Conservation (phyloP, 768 basidiomycete species). For the Amanita rimosa region DNA sequence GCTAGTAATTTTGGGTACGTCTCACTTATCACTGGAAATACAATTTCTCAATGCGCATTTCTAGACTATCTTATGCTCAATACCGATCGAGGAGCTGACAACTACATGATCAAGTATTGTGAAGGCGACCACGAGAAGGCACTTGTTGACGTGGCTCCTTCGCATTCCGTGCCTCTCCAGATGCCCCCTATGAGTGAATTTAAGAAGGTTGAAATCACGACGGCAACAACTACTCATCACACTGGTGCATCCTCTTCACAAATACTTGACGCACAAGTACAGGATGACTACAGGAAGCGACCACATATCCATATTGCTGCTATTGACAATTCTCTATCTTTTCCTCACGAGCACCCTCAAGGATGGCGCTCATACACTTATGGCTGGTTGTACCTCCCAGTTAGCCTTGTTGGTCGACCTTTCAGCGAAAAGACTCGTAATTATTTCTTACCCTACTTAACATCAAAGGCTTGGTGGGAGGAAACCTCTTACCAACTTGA, state of each 20-base stretch:
- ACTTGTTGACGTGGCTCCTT: slow-evolving; percentile 70
- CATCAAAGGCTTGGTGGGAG: slow-evolving; percentile 85
- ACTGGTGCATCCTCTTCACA: slow-evolving; percentile 25
- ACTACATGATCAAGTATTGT: slow-evolving; percentile 90
- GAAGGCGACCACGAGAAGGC: slow-evolving; percentile 71
- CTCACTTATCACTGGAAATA: neutral
- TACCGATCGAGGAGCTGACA: slow-evolving; percentile 81
- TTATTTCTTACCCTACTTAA: slow-evolving; percentile 73
- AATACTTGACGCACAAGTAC: slow-evolving; percentile 22
- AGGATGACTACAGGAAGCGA: slow-evolving; percentile 36
- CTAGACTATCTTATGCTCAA: slow-evolving; percentile 88
- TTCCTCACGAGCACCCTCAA: slow-evolving; percentile 83
- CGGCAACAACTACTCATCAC: slow-evolving; percentile 20
- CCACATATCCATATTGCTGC: slow-evolving; percentile 89
- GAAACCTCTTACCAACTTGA: slow-evolving; percentile 72
- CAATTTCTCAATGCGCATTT: slow-evolving; percentile 5
- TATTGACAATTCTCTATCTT: slow-evolving; percentile 88
- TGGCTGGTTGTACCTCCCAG: slow-evolving; percentile 82
- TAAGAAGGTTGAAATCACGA: slow-evolving; percentile 29
- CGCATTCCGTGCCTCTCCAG: slow-evolving; percentile 49
- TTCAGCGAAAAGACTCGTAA: slow-evolving; percentile 76
- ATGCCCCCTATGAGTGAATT: slow-evolving; percentile 72
- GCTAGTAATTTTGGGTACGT: slow-evolving; percentile 70
- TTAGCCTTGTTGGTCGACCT: slow-evolving; percentile 74
- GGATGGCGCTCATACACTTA: slow-evolving; percentile 76